These are phyloP conservation scores for Podochytrium sp. DNA, from an alignment of 192 early-diverging fungal genomes.

Conservation along the genomic window DNA sequence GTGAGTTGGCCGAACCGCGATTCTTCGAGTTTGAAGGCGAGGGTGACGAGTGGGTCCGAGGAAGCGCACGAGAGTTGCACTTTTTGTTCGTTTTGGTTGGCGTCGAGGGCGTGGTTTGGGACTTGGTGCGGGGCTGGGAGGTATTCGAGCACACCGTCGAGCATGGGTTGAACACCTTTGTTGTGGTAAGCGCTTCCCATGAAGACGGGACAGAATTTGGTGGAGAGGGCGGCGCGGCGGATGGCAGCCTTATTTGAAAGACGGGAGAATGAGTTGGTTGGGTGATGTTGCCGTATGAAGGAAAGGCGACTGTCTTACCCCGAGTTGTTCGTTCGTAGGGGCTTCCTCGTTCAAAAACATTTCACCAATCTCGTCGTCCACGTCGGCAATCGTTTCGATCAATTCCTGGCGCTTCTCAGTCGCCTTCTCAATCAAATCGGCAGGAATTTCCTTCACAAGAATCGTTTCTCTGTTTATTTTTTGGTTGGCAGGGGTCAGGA, in stretches of 20 bases:
- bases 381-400: conserved; percentile 83
- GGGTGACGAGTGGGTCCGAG: conserved; percentile 73
- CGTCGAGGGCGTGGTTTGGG: conserved; percentile 56
- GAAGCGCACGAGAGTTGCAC: conserved; percentile 42
- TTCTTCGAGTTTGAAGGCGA: conserved; percentile 99
- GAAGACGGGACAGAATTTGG: conserved; percentile 83
- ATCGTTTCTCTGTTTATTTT: conserved; percentile 62
- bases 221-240: conserved; percentile 72
- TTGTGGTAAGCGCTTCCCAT: conserved; percentile 90
- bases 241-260: conserved; percentile 72
- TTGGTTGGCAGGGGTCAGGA: background rate
- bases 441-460: conserved; percentile 51
- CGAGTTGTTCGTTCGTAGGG: conserved; percentile 73
- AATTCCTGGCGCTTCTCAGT: conserved; percentile 70
- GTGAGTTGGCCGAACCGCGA: conserved; percentile 95
- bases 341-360: conserved; percentile 75
- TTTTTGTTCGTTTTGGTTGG: conserved; percentile 45
- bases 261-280: no score
- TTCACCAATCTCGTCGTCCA: conserved; percentile 89
- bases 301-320: conserved; percentile 46
- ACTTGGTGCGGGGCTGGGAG: conserved; percentile 79
- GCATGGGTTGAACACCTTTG: conserved; percentile 89
- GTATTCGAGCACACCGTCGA: conserved; percentile 90
- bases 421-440: conserved; percentile 40
- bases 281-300: background rate